phyloP scores from a whole-genome alignment of 2,329 filamentous ascomycete genomes.

The Penicillium sp. region DNA sequence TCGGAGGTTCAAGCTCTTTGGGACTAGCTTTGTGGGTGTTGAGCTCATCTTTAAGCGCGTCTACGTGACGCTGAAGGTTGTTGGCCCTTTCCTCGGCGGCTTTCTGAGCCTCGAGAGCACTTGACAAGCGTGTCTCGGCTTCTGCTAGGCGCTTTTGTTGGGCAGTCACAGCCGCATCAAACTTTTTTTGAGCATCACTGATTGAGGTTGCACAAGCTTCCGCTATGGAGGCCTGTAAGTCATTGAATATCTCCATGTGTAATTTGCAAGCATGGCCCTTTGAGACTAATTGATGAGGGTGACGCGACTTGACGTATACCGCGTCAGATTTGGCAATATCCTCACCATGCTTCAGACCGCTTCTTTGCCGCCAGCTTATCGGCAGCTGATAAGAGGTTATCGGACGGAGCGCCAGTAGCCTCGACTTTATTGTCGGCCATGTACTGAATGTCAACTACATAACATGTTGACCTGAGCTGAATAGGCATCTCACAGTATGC shows the following conservation, averaged over 20 bases:
- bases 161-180: conserved; percentile 19
- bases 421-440: conserved; percentile 2
- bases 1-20: conserved; percentile 11
- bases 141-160: conserved; percentile 19
- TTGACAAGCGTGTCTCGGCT: conserved; percentile 17
- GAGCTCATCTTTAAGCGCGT: conserved; percentile 19
- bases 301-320: conserved; percentile 6
- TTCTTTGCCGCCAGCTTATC: conserved; percentile 7
- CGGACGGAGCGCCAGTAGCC: conserved; percentile 9
- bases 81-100: conserved; percentile 13
- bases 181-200: conserved; percentile 21
- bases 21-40: conserved; percentile 9
- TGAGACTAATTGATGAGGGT: neutral
- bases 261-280: neutral
- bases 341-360: conserved; percentile 7
- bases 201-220: conserved; percentile 25
- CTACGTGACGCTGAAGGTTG: conserved; percentile 19
- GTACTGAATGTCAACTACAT: neutral
- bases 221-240: conserved; percentile 26
- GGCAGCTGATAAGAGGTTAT: conserved; percentile 7
- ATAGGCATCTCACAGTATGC: conserved; percentile 20
- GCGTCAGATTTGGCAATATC: conserved; percentile 8
- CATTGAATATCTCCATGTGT: conserved; percentile 27
- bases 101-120: conserved; percentile 17
- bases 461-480: neutral